Evolutionary conservation across 2,329 filamentous ascomycete genomes (phyloP).

Genomic region (Calonectria crousiana): DNA sequence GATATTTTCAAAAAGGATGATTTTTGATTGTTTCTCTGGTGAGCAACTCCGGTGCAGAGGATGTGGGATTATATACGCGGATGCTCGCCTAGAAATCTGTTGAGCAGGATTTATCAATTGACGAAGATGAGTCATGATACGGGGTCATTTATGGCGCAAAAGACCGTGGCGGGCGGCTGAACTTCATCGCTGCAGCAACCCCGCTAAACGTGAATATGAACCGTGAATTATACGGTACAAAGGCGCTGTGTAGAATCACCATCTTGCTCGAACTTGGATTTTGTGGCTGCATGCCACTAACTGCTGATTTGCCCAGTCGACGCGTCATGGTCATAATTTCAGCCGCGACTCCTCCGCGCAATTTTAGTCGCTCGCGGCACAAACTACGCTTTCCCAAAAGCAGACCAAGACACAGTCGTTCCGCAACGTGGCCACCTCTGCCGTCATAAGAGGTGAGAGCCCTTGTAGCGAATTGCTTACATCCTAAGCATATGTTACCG

Average conservation of each 20-base stretch:
- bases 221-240: neutral
- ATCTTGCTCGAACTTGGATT: neutral
- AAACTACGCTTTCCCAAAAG: neutral
- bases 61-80: neutral
- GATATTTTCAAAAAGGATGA: neutral
- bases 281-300: neutral
- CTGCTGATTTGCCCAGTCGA: neutral
- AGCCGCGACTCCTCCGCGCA: neutral
- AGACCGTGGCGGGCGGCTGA: neutral
- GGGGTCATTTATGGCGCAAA: neutral
- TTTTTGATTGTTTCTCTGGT: neutral
- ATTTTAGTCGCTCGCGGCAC: neutral
- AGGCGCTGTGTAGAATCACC: neutral
- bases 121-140: neutral
- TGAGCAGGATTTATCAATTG: neutral
- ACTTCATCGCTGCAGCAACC: neutral
- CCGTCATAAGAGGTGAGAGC: neutral
- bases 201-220: neutral
- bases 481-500: no score
- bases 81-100: neutral
- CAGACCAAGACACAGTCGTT: neutral
- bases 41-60: no score
- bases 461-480: neutral
- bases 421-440: neutral
- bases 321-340: neutral